phyloP scores from a whole-genome alignment of 2,329 filamentous ascomycete genomes.

The Davidsoniella virescens region DNA sequence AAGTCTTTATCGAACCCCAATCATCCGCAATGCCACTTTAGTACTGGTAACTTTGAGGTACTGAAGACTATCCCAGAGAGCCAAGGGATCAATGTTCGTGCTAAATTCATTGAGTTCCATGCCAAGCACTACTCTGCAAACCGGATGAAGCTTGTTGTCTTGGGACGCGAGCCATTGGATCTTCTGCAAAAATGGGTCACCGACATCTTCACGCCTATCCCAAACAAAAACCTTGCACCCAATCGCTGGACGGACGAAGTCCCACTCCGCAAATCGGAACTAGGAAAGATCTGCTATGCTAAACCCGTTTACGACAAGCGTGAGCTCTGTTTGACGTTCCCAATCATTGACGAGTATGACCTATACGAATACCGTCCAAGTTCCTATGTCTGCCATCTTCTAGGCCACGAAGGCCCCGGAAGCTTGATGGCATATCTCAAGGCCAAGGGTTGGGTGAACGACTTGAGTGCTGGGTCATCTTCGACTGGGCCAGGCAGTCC shows the following conservation, averaged over 20 bases:
- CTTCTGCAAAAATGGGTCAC: slow-evolving; percentile 69
- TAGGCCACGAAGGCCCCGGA: slow-evolving; percentile 83
- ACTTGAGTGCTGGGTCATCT: slow-evolving; percentile 60
- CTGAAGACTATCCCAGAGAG: slow-evolving; percentile 69
- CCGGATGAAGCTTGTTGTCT: slow-evolving; percentile 76
- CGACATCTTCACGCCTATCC: slow-evolving; percentile 65
- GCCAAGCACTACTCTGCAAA: slow-evolving; percentile 83
- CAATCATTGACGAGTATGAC: slow-evolving; percentile 69
- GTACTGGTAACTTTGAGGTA: slow-evolving; percentile 74
- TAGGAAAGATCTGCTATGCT: slow-evolving; percentile 59
- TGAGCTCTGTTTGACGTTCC: slow-evolving; percentile 65
- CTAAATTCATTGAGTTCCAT: slow-evolving; percentile 88
- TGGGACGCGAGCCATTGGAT: slow-evolving; percentile 69
- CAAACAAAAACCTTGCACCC: slow-evolving; percentile 60
- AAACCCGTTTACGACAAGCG: slow-evolving; percentile 85
- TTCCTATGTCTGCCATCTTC: slow-evolving; percentile 72
- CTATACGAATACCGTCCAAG: slow-evolving; percentile 69
- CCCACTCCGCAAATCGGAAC: slow-evolving; percentile 32
- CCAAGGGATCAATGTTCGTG: slow-evolving; percentile 65
- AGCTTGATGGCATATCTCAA: slow-evolving; percentile 86
- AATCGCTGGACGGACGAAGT: slow-evolving; percentile 38
- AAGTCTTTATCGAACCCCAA: slow-evolving; percentile 76
- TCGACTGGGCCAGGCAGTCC: slow-evolving; percentile 61
- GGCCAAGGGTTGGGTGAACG: slow-evolving; percentile 76
- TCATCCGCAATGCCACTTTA: slow-evolving; percentile 83